A percentile compares a stretch with the other conserved stretches of the same genome.
These are phyloP conservation scores for Capronia americana DNA, from an alignment of 2,329 filamentous ascomycete genomes.

Conservation along the genomic window DNA sequence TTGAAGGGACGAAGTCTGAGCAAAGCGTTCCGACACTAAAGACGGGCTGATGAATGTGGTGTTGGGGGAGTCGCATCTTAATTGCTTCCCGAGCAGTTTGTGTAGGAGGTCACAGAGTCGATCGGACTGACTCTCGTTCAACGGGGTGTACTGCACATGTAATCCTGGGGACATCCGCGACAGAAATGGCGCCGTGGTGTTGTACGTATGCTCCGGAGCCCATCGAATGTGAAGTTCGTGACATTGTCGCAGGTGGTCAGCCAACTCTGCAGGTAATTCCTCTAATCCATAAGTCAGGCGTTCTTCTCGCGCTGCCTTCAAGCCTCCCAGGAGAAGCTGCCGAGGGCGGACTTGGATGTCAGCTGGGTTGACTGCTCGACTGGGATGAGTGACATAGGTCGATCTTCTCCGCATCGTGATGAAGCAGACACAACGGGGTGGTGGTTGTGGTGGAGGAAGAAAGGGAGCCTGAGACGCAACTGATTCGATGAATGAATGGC, in stretches of 20 bases:
- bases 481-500: not conserved
- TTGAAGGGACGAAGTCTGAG: conserved; percentile 69
- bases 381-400: conserved; percentile 35
- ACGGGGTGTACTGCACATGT: conserved; percentile 77
- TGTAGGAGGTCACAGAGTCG: conserved; percentile 66
- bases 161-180: conserved; percentile 80
- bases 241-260: conserved; percentile 64
- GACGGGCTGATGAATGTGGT: conserved; percentile 68
- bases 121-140: conserved; percentile 37
- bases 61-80: conserved; percentile 62
- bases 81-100: conserved; percentile 59
- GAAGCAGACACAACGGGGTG: not conserved
- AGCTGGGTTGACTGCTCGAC: conserved; percentile 62
- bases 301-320: conserved; percentile 77
- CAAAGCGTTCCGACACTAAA: conserved; percentile 64
- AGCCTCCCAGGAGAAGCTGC: conserved; percentile 62
- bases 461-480: too few relatives aligned
- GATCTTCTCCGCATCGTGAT: conserved; percentile 32
- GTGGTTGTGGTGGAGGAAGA: not conserved
- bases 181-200: conserved; percentile 70
- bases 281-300: conserved; percentile 74
- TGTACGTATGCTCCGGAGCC: conserved; percentile 66
- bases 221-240: conserved; percentile 81
- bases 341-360: conserved; percentile 64
- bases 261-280: conserved; percentile 73